These are phyloP conservation scores for Rhizopogon rudus DNA, from an alignment of 768 basidiomycete genomes.

Conservation along the genomic window DNA sequence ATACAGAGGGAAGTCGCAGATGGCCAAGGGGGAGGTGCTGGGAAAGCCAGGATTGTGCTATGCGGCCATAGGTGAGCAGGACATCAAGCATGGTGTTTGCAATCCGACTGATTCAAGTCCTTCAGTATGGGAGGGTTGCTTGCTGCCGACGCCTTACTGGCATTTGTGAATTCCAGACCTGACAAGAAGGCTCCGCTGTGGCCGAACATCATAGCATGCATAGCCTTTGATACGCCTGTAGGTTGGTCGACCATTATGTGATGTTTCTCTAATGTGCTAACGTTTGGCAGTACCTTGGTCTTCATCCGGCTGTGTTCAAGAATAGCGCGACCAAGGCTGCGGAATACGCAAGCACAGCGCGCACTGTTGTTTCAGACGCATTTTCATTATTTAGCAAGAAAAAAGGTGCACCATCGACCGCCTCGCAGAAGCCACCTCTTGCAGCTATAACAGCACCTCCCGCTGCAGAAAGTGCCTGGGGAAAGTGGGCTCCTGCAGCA, in stretches of 20 bases:
- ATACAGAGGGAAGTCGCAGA: constrained; percentile 80
- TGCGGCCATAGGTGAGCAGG: constrained; percentile 78
- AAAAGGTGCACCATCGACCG: constrained; percentile 31
- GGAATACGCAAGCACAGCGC: constrained; percentile 63
- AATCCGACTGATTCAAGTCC: background rate
- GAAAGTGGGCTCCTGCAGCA: constrained; percentile 63
- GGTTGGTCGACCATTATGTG: constrained; percentile 18
- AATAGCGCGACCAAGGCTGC: constrained; percentile 72
- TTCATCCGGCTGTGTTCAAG: constrained; percentile 85
- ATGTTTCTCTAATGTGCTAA: background rate
- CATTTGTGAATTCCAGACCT: constrained; percentile 63
- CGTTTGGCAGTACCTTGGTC: constrained; percentile 67
- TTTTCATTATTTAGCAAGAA: constrained; percentile 50
- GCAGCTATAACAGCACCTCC: constrained; percentile 28
- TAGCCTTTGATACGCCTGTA: constrained; percentile 91
- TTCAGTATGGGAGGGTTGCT: constrained; percentile 89
- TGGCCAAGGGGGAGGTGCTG: constrained; percentile 71
- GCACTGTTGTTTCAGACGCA: constrained; percentile 56
- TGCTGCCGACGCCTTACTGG: constrained; percentile 76
- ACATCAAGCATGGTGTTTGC: background rate
- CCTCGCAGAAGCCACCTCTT: constrained; percentile 21
- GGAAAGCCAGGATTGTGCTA: constrained; percentile 70
- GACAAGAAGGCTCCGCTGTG: constrained; percentile 67
- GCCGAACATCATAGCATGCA: constrained; percentile 81
- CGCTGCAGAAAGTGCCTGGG: constrained; percentile 38